Conservation (phyloP, 106 monocot genomes). For the Narthecium ossifragum region DNA sequence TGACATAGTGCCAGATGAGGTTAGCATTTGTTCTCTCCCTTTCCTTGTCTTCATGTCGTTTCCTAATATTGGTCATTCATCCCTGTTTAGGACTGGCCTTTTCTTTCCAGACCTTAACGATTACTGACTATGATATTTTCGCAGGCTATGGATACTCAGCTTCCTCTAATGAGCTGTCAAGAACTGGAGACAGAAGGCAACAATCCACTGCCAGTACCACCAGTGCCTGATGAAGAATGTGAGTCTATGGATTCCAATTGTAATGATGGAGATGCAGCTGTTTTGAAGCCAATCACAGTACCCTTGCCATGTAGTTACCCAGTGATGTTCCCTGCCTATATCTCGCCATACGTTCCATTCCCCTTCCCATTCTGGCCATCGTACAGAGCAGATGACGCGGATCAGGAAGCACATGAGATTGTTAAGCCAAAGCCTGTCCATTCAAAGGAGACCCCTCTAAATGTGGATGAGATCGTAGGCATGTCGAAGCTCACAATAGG, state of each 20-base stretch:
- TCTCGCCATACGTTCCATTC: slow-evolving; percentile 44
- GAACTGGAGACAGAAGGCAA: slow-evolving; percentile 31
- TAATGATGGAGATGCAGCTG: slow-evolving; percentile 21
- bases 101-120: too few species aligned
- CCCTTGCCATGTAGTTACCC: slow-evolving; percentile 30
- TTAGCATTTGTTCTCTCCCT: slow-evolving; percentile 4
- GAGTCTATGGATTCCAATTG: slow-evolving; percentile 77
- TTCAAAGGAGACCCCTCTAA: slow-evolving; percentile 42
- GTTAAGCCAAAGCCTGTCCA: slow-evolving; percentile 72
- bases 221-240: slow-evolving; percentile 44
- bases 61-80: too few species aligned
- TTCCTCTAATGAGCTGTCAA: slow-evolving; percentile 19
- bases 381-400: slow-evolving; percentile 13
- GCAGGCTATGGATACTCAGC: slow-evolving; percentile 40
- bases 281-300: slow-evolving; percentile 24
- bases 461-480: slow-evolving; percentile 64
- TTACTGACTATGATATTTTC: too few species aligned
- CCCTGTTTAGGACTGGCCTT: too few species aligned
- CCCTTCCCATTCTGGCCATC: slow-evolving; percentile 46
- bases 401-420: slow-evolving; percentile 43
- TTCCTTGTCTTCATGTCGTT: too few species aligned
- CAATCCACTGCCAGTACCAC: slow-evolving; percentile 13
- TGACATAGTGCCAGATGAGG: slow-evolving; percentile 51
- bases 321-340: slow-evolving; percentile 52
- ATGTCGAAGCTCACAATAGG: slow-evolving; percentile 71